Evolutionary conservation across 2,329 filamentous ascomycete species (phyloP).

Genomic region (Thielaviopsis cerberus): DNA sequence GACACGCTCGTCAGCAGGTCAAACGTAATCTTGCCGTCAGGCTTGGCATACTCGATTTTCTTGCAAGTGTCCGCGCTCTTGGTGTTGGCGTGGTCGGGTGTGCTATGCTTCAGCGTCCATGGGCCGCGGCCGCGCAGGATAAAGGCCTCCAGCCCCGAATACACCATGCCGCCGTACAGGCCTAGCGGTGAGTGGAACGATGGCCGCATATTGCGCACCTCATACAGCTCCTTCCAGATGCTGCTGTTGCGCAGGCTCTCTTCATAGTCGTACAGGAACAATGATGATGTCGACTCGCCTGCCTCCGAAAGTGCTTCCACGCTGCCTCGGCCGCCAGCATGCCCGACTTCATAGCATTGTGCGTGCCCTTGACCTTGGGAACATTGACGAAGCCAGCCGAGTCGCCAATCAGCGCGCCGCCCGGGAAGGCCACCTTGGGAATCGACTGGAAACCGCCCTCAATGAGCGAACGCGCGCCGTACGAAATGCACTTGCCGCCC

Average conservation of each 20-base stretch:
- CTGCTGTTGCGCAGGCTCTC: constrained; percentile 65
- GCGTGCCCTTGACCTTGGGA: constrained; percentile 95
- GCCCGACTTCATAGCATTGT: constrained; percentile 92
- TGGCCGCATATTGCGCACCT: constrained; percentile 93
- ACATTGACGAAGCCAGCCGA: constrained; percentile 94
- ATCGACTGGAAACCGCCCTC: constrained; percentile 97
- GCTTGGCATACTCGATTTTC: constrained; percentile 94
- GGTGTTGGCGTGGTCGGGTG: constrained; percentile 59
- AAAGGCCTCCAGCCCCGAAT: constrained; percentile 84
- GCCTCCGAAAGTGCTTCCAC: constrained; percentile 49
- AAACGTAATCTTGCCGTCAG: constrained; percentile 84
- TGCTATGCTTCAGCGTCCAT: constrained; percentile 80
- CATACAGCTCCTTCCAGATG: constrained; percentile 87
- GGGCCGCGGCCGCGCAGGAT: constrained; percentile 68
- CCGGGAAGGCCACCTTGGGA: constrained; percentile 89
- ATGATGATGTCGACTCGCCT: constrained; percentile 39
- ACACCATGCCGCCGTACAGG: constrained; percentile 73
- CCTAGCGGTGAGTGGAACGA: constrained; percentile 81
- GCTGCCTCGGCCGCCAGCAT: constrained; percentile 91
- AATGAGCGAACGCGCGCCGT: constrained; percentile 75
- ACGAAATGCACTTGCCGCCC: constrained; percentile 92
- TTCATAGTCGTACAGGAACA: constrained; percentile 92
- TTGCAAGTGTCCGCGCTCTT: constrained; percentile 58
- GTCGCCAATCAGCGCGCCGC: constrained; percentile 86
- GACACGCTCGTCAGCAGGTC: constrained; percentile 92